Evolutionary conservation across 2,329 filamentous ascomycete species (phyloP), one percentile per base, ranked within the genome.

Genomic region (Trichoderma breve): DNA sequence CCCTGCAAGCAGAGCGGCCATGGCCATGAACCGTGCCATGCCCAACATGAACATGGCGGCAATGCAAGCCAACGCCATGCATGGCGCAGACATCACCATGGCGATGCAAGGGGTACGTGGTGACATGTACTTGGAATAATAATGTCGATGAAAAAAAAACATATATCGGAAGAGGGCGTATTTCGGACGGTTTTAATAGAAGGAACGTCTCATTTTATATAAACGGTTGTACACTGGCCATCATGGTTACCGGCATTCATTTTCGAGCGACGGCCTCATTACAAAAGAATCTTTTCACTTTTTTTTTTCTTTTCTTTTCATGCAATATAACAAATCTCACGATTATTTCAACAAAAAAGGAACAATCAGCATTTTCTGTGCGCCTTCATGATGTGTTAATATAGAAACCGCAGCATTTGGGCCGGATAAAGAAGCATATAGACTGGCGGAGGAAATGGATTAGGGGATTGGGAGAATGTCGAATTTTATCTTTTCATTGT

Each of bases 91-190:
- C 57, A 83, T 86, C 78, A 78, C 80, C 72, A 80, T 86, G 76
- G 79, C 81, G 12, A 85, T 86, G 78, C 82, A 84, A 71, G 82
- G 83, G 36, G 81, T 85, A 43, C 81, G 83, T 61, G 80, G 81
- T 53, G 80, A 82, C 51, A 86, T 88, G 84, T 88, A 86, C 76
- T 84, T 87, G 82, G 85, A 86, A 74, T 86, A 79, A 78, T 65
- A 51, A 68, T 43, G 30, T 71, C 57, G 61, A 65, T 65, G 28
- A 43, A 61, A 71, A 66, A 30, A 71, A 67, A 39, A 26, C 53
- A 57, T 36, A 36, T 21, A 65, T 70, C 6, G 21, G 39, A 63
- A 64, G 60, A 57, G 18, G 51, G 58, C 65, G 62, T 57, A 39
- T 32, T 66, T 66, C 47, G 57, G 66, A 62, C 39, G 57, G 39